Base-by-base conservation (phyloP, 331 rosid genomes). In the Cydonia oblonga region DNA sequence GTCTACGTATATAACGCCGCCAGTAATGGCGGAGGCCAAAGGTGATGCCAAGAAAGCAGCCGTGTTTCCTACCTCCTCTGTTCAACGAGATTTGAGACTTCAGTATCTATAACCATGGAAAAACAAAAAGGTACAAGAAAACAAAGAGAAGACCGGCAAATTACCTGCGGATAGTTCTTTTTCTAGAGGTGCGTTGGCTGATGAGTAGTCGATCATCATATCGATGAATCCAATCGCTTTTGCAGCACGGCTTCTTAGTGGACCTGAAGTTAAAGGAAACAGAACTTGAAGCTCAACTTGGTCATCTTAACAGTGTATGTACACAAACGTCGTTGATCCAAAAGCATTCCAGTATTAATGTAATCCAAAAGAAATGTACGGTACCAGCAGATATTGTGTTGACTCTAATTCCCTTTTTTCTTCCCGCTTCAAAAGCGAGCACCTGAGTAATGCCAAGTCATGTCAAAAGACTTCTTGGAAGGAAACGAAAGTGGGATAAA, bases 381-480 rank as follows among this genome's bases (percentile, higher is more conserved):
- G 74, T 85, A 92, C 98, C 96, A 2, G 96, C 98, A 46, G 98
- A 92, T 75, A 92, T 92, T 9, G 93, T 80, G 82, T 92, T 92
- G 74, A 92, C 96, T 82, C 98, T 84, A 79, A 90, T 51, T 85
- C 76, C 84, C 83, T 87, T 85, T 82, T 80, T 92, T 82, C 98
- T 85, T 35, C 98, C 98, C 9, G 96, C 98, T 88, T 92, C 98
- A 70, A 92, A 92, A 77, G 98, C 98, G 76, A 92, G 98, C 78
- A 92, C 96, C 98, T 92, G 83, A 57, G 66, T 16, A 57, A 38
- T 53, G 35, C 59, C 23, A 26, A 12, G 24, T 5, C 8, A 7
- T 30, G 65, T 40, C 38, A 58, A 35, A 60, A 19, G 3, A 19
- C 25, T 49, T 53, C 1, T 7, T 19, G 28, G 22, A 10, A 38